Conservation (phyloP, 345 rosid species). For the Isatis tinctoria region DNA sequence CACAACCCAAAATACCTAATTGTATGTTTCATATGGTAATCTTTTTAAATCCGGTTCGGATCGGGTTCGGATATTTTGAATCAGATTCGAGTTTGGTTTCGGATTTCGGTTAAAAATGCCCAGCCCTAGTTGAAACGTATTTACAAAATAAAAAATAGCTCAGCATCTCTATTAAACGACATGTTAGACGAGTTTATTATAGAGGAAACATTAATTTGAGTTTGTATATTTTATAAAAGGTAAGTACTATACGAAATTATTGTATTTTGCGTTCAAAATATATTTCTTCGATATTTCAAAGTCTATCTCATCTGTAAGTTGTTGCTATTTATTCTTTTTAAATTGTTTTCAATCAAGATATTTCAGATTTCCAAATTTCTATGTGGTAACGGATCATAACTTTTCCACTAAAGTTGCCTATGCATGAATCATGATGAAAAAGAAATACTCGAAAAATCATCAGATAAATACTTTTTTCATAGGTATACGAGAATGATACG, state of each 20-base stretch:
- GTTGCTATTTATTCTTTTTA: not conserved
- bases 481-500: not conserved
- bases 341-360: not conserved
- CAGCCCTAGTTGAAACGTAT: not conserved
- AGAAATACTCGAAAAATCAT: not conserved
- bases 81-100: too few species aligned
- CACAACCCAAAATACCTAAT: too few species aligned
- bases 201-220: not conserved
- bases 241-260: too few species aligned
- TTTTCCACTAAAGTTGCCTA: not conserved
- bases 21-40: too few species aligned
- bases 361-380: not conserved
- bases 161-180: not conserved
- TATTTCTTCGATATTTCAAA: too few species aligned
- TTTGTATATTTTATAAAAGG: too few species aligned
- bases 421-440: not conserved
- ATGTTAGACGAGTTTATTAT: not conserved
- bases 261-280: too few species aligned
- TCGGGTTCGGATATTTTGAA: too few species aligned
- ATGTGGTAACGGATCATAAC: not conserved
- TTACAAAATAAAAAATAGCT: not conserved
- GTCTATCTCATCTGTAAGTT: not conserved
- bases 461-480: constrained; percentile 3
- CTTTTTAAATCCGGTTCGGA: too few species aligned
- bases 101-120: too few species aligned